Percentiles rank a stretch among this genome's conserved stretches.
phyloP scores from a whole-genome alignment of 139 green algal species.

The Pleodorina starrii region DNA sequence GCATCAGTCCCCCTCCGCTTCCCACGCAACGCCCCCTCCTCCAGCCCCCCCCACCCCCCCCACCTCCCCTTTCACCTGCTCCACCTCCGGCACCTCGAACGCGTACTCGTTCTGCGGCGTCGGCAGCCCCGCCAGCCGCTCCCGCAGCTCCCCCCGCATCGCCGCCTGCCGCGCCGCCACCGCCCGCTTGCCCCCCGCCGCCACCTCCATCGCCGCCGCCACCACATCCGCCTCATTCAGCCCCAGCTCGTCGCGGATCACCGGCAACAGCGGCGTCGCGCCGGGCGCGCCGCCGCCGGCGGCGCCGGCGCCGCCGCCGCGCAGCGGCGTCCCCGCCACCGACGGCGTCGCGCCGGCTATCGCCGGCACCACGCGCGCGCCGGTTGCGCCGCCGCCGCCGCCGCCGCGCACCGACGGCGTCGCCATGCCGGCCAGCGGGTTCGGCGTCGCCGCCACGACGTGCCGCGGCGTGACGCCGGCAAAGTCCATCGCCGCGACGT shows the following conservation, averaged over 20 bases:
- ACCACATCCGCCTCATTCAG: constrained; percentile 83
- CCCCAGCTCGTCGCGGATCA: constrained; percentile 85
- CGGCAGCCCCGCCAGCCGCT: constrained; percentile 83
- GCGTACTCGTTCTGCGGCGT: constrained; percentile 93
- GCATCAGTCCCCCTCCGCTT: background rate
- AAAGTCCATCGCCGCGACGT: constrained; percentile 76
- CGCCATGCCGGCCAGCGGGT: constrained; percentile 71
- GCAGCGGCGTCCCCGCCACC: constrained; percentile 58
- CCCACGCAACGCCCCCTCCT: no score
- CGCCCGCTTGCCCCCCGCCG: constrained; percentile 37
- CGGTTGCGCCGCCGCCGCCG: constrained; percentile 37
- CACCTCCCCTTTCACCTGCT: no score
- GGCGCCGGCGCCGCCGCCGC: background rate
- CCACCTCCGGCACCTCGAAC: constrained; percentile 80
- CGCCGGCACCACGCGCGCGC: constrained; percentile 16
- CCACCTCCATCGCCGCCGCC: constrained; percentile 30
- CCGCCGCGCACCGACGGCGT: constrained; percentile 64
- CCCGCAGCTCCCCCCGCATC: constrained; percentile 71
- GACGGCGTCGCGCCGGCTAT: constrained; percentile 62
- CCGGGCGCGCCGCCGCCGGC: constrained; percentile 3
- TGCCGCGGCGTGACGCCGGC: constrained; percentile 78
- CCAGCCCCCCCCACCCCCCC: no score
- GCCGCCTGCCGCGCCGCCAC: constrained; percentile 33
- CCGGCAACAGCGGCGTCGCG: constrained; percentile 71
- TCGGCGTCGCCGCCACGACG: constrained; percentile 70